phyloP scores from a whole-genome alignment of 2,329 filamentous ascomycete species.

The Colletotrichum aenigma region DNA sequence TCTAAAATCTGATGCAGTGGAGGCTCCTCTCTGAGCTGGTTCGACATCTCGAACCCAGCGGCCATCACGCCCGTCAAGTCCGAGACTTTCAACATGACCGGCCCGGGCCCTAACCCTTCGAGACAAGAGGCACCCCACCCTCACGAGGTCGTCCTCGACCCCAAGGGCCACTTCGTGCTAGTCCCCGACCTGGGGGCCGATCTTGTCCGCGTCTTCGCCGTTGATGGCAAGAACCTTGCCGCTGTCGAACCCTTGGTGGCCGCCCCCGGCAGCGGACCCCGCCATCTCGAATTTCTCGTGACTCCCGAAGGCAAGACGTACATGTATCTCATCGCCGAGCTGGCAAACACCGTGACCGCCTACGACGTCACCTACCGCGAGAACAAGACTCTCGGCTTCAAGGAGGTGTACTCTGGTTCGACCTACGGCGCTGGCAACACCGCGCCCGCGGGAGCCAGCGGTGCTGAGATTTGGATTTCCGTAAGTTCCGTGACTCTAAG shows the following conservation, averaged over 20 bases:
- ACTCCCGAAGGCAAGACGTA: conserved; percentile 46
- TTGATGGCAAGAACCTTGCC: conserved; percentile 52
- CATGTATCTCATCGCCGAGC: conserved; percentile 67
- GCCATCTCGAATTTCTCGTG: conserved; percentile 66
- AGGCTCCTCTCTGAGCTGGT: conserved; percentile 47
- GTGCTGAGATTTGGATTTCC: conserved; percentile 62
- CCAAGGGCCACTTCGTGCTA: conserved; percentile 65
- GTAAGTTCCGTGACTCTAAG: conserved; percentile 47
- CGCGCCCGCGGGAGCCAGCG: conserved; percentile 46
- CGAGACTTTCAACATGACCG: conserved; percentile 41
- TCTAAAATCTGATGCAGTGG: conserved; percentile 29
- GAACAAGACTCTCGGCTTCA: conserved; percentile 46
- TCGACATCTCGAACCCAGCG: conserved; percentile 43
- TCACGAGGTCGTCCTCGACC: conserved; percentile 69
- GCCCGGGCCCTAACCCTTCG: conserved; percentile 39
- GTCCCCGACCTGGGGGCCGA: conserved; percentile 72
- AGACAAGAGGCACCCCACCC: conserved; percentile 66
- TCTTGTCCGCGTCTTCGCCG: conserved; percentile 59
- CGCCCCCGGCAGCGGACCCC: conserved; percentile 63
- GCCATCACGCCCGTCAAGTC: conserved; percentile 40
- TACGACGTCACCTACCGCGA: conserved; percentile 59
- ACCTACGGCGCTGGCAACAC: conserved; percentile 49
- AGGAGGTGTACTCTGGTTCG: conserved; percentile 49
- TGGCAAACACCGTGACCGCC: conserved; percentile 59
- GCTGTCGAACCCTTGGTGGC: conserved; percentile 43